A percentile compares a stretch with the other conserved stretches of the same genome.
These are phyloP conservation scores for Mucor plumbeus DNA, from an alignment of 371 early-diverging fungal genomes.

Conservation along the genomic window DNA sequence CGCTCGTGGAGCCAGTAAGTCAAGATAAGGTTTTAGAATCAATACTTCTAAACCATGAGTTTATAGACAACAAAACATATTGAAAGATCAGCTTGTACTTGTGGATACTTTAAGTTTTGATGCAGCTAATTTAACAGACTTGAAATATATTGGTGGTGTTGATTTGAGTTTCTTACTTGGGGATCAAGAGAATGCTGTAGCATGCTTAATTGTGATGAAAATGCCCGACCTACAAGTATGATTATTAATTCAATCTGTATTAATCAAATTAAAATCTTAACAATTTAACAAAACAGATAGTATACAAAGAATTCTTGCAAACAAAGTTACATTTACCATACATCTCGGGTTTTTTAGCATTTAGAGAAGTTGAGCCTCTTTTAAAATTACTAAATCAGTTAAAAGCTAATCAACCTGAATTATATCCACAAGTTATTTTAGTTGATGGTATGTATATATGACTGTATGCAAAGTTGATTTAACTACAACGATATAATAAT, in stretches of 20 bases:
- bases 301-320: slow-evolving; percentile 55
- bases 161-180: slow-evolving; percentile 81
- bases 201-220: slow-evolving; percentile 71
- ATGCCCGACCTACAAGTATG: slow-evolving; percentile 64
- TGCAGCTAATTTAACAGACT: slow-evolving; percentile 37
- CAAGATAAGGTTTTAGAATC: not conserved
- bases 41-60: not conserved
- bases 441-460: slow-evolving; percentile 73
- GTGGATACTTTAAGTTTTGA: slow-evolving; percentile 36
- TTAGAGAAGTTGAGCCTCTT: slow-evolving; percentile 81
- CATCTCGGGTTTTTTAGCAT: slow-evolving; percentile 88
- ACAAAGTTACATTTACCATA: slow-evolving; percentile 78
- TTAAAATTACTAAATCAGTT: slow-evolving; percentile 58
- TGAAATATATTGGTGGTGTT: slow-evolving; percentile 79
- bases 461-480: no score
- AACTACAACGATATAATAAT: no score
- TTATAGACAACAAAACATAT: slow-evolving; percentile 10
- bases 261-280: not conserved
- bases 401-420: slow-evolving; percentile 48
- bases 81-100: slow-evolving; percentile 27
- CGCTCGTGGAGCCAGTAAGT: slow-evolving; percentile 31
- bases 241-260: not conserved
- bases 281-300: slow-evolving; percentile 42
- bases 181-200: slow-evolving; percentile 71
- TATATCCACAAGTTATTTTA: slow-evolving; percentile 77